A percentile compares a stretch with the other conserved stretches of the same genome.
Evolutionary conservation across 2,329 filamentous ascomycete species (phyloP).

Genomic region (Verticillium albo-atrum): DNA sequence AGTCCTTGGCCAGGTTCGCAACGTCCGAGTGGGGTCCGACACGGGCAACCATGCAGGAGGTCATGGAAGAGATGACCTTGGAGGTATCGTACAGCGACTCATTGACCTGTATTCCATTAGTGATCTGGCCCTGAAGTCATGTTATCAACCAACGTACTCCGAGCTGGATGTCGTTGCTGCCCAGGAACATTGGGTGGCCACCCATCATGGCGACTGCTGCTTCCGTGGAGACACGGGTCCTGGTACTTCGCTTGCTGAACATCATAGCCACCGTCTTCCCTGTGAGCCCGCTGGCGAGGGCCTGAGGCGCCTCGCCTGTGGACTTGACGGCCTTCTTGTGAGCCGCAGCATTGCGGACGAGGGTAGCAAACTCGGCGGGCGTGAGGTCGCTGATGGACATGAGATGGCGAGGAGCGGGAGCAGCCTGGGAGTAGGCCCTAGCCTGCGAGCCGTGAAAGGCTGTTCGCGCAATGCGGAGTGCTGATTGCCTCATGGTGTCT

Average conservation of each 20-base stretch:
- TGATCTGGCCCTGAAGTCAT: neutral
- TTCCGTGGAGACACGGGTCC: slow-evolving; percentile 91
- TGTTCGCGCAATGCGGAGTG: slow-evolving; percentile 26
- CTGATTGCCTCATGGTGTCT: slow-evolving; percentile 27
- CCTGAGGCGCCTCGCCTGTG: slow-evolving; percentile 48
- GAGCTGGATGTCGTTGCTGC: slow-evolving; percentile 92
- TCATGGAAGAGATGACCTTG: slow-evolving; percentile 91
- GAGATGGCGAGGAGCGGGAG: slow-evolving; percentile 66
- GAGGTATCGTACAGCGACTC: slow-evolving; percentile 93
- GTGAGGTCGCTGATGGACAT: slow-evolving; percentile 87
- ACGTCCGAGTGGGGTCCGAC: slow-evolving; percentile 76
- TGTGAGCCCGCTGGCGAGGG: slow-evolving; percentile 57
- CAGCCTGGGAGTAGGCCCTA: slow-evolving; percentile 37
- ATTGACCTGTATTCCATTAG: slow-evolving; percentile 58
- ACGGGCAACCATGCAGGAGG: slow-evolving; percentile 75
- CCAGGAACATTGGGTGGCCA: slow-evolving; percentile 93
- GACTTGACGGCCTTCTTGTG: slow-evolving; percentile 77
- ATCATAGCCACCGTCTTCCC: slow-evolving; percentile 89
- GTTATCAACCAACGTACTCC: slow-evolving; percentile 52
- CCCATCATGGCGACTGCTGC: slow-evolving; percentile 83
- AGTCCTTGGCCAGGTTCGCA: slow-evolving; percentile 63
- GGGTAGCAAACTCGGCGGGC: slow-evolving; percentile 69
- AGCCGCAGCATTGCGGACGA: slow-evolving; percentile 76
- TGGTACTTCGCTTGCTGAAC: slow-evolving; percentile 93
- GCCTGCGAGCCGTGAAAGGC: slow-evolving; percentile 31